These are phyloP conservation scores for Blastobotrys buckinghamii DNA, from an alignment of 1,139 yeast genomes.

Conservation along the genomic window DNA sequence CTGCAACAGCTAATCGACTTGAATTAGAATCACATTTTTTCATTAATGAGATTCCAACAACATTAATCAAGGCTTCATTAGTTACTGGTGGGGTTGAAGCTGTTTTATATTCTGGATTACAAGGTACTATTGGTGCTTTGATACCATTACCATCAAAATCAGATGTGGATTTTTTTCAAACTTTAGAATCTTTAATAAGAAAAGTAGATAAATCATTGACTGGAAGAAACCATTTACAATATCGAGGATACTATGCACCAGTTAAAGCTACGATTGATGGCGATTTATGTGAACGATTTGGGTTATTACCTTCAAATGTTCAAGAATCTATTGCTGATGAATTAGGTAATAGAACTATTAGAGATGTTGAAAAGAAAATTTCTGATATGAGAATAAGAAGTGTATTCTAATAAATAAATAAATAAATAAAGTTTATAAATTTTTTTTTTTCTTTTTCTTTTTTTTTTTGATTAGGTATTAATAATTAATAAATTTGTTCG, in stretches of 20 bases:
- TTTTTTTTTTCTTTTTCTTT: no score
- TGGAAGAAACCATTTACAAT: constrained; percentile 64
- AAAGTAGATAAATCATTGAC: constrained; percentile 40
- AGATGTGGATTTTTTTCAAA: constrained; percentile 57
- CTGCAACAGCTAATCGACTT: constrained; percentile 38
- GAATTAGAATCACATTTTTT: constrained; percentile 54
- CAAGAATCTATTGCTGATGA: constrained; percentile 47
- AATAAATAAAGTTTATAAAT: no score
- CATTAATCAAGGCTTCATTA: constrained; percentile 50
- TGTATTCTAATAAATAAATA: constrained; percentile 27
- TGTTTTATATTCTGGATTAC: constrained; percentile 66
- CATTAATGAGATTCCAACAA: constrained; percentile 65
- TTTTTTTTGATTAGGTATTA: no score
- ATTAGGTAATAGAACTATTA: constrained; percentile 47
- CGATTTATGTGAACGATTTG: constrained; percentile 64
- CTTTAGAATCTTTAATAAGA: constrained; percentile 49
- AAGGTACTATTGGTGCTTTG: constrained; percentile 73
- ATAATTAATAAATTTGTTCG: no score
- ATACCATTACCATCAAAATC: constrained; percentile 58
- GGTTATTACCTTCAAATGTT: constrained; percentile 34
- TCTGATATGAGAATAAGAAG: constrained; percentile 51
- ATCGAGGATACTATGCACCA: constrained; percentile 75
- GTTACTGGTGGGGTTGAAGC: constrained; percentile 59
- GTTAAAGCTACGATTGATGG: constrained; percentile 78
- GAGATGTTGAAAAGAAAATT: constrained; percentile 57